Evolutionary conservation across 768 basidiomycete species (phyloP), one percentile per base, ranked within the genome.

Genomic region (Russula sp.): DNA sequence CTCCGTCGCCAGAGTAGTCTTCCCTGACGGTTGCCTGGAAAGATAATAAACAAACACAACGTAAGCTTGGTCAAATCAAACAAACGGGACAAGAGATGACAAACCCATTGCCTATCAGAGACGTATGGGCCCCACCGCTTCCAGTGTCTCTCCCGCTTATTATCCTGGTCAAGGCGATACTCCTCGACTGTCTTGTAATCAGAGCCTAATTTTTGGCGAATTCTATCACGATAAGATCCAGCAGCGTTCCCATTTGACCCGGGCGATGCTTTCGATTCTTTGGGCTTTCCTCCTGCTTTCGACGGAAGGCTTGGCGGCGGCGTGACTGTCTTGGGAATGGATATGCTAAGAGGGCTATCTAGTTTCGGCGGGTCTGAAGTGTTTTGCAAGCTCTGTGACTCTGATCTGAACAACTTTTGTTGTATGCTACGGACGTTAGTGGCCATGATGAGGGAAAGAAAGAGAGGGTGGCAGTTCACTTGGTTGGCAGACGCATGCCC

Each of bases 91-190:
- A 22, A 53, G 56, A 30, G 20, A 24, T 20, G 24, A 72, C 88
- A 68, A 66, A 93, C 96, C 97, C 97, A 99, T 80, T 98, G 97
- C 63, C 97, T 83, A 76, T 99, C 97, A 63, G 88, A 89, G 58
- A 99, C 83, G 78, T 99, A 99, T 18, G 97, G 97, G 22, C 97
- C 97, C 96, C 96, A 98, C 70, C 92, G 83, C 77, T 98, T 98
- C 97, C 97, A 99, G 75, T 98, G 95, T 56, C 82, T 82, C 68
- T 92, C 87, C 69, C 84, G 88, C 56, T 80, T 79, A 63, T 83
- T 86, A 68, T 94, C 92, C 71, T 98, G 90, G 55, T 85, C 77
- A n/a, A 99, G 83, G 55, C 95, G 84, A 75, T 89, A 80, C 68
- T 85, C 85, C 78, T 99, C 96, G 26, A 84, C 84, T 14, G 91